phyloP scores from a whole-genome alignment of 2,329 filamentous ascomycete genomes.

The Cadophora sp. region DNA sequence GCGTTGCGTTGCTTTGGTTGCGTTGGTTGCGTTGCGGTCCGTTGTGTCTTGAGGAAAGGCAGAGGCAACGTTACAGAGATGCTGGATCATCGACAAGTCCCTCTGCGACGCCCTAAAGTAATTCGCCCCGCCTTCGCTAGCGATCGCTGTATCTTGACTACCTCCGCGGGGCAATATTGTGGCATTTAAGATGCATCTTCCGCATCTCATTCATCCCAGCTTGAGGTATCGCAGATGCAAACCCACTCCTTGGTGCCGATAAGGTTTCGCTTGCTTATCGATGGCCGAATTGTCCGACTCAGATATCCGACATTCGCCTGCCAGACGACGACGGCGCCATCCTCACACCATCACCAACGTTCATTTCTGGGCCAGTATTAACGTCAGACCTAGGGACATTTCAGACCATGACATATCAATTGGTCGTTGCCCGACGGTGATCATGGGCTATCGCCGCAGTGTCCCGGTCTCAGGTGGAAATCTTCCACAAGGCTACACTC shows the following conservation, averaged over 20 bases:
- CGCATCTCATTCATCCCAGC: not conserved
- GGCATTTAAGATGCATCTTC: not conserved
- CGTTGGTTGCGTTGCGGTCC: too few relatives aligned
- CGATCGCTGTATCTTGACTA: not conserved
- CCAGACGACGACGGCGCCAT: constrained; percentile 3
- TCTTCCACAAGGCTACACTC: constrained; percentile 2
- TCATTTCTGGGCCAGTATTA: constrained; percentile 15
- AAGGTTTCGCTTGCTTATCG: constrained; percentile 20
- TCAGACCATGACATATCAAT: constrained; percentile 16
- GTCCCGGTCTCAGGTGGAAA: constrained; percentile 15
- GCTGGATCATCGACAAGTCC: not conserved
- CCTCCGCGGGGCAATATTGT: not conserved
- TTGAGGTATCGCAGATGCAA: not conserved
- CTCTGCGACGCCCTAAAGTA: not conserved
- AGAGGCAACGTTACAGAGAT: constrained; percentile 14
- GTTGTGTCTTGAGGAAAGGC: not conserved
- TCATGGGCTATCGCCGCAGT: constrained; percentile 13
- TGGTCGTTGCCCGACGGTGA: constrained; percentile 19
- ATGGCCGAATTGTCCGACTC: constrained; percentile 4
- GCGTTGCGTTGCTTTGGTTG: too few relatives aligned
- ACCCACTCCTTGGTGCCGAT: not conserved
- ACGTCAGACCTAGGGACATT: not conserved
- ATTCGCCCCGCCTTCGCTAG: not conserved
- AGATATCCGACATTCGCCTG: constrained; percentile 19
- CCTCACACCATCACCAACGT: constrained; percentile 7